Conservation (phyloP, 2,329 filamentous ascomycete genomes). For the Ascochyta rabiei region DNA sequence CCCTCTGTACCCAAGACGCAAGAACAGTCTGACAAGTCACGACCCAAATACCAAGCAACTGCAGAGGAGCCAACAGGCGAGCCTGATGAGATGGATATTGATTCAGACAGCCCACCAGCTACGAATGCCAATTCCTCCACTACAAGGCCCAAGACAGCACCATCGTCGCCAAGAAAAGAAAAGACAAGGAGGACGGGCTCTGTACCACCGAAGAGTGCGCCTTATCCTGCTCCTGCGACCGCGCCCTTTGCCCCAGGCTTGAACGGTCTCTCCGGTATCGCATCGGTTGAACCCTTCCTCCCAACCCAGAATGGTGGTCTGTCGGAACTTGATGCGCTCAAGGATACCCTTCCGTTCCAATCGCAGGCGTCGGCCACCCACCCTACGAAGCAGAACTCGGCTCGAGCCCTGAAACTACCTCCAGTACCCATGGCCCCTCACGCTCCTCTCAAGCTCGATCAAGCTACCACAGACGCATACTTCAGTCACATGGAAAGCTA, state of each 20-base stretch:
- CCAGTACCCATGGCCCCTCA: slow-evolving; percentile 59
- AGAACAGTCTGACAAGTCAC: slow-evolving; percentile 32
- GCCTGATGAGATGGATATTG: slow-evolving; percentile 57
- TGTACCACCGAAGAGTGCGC: slow-evolving; percentile 6
- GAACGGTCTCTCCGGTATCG: slow-evolving; percentile 58
- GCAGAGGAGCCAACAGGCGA: slow-evolving; percentile 36
- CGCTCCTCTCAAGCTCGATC: slow-evolving; percentile 52
- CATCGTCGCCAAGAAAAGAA: slow-evolving; percentile 10
- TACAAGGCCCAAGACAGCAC: slow-evolving; percentile 11
- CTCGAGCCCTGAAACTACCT: slow-evolving; percentile 55
- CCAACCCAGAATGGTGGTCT: slow-evolving; percentile 56
- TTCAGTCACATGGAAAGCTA: slow-evolving; percentile 61
- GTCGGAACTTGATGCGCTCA: slow-evolving; percentile 60
- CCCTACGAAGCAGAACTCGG: slow-evolving; percentile 49
- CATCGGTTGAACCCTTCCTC: slow-evolving; percentile 57
- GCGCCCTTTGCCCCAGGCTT: slow-evolving; percentile 31
- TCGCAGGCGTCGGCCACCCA: slow-evolving; percentile 58
- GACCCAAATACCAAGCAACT: slow-evolving; percentile 40
- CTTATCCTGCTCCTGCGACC: slow-evolving; percentile 24
- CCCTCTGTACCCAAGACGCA: slow-evolving; percentile 41
- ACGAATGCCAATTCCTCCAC: slow-evolving; percentile 18
- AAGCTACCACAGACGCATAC: slow-evolving; percentile 58
- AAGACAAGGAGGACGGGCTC: slow-evolving; percentile 14
- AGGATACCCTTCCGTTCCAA: slow-evolving; percentile 62
- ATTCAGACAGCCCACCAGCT: slow-evolving; percentile 42